Evolutionary conservation across 2,329 filamentous ascomycete genomes (phyloP), one percentile per base, ranked within the genome.

Genomic region (Fusarium pseudograminearum): DNA sequence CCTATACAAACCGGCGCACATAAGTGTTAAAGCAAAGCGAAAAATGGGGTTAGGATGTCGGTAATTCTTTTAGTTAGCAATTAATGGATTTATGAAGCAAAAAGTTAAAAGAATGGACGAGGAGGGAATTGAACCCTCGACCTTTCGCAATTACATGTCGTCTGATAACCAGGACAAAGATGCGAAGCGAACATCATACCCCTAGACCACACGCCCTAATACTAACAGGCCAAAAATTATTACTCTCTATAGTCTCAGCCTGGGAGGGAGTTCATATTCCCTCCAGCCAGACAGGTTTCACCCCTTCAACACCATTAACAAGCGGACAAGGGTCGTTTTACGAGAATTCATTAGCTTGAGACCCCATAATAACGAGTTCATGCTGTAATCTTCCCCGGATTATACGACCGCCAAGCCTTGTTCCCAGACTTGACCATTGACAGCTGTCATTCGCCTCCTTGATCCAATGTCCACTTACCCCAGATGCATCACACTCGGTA

Each of bases 161-260:
- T 22, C 22, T 30, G 42, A 40, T 34, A n/a, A 12, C 15, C 52
- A 42, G 40, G 36, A 18, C 45, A 52, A n/a, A 20, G 5, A 64
- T 64, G 61, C 61, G 61, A 64, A 64, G 61, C 48, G 61, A 64
- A 64, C 36, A 57, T 64, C 61, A 64, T 64, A 50, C 61, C 61
- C 61, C 61, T 64, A 64, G 61, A 64, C 61, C 61, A 64, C 44
- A 64, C 42, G 61, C 61, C 61, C 61, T 38, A 4, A 6, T 0
- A 11, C 31, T 54, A 34, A 1, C 2, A 15, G 1, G 15, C 10
- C n/a, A 8, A 2, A 24, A 41, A 15, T 14, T 40, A 24, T 18
- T 18, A 26, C 5, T 24, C 3, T 8, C 3, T 16, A 26, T 36
- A 36, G 18, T 12, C 10, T 30, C 11, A 5, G 11, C 10, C 0